phyloP scores from a whole-genome alignment of 2,329 filamentous ascomycete species.

The Scopulariopsis brevicaulis region DNA sequence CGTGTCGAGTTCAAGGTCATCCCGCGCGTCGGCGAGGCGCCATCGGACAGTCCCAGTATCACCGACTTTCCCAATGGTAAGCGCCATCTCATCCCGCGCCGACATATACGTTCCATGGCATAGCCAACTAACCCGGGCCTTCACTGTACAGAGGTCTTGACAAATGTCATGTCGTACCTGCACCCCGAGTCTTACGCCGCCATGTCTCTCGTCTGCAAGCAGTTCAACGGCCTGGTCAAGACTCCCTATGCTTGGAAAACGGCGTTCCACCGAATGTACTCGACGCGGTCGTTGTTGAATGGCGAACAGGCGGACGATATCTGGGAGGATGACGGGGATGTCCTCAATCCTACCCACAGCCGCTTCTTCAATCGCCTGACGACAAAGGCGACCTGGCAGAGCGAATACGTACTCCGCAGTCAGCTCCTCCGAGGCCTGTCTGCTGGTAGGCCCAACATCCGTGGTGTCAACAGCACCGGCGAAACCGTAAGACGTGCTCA shows the following conservation, averaged over 20 bases:
- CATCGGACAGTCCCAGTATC: conserved; percentile 29
- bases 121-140: conserved; percentile 2
- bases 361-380: conserved; percentile 77
- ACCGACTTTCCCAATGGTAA: conserved; percentile 71
- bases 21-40: conserved; percentile 21
- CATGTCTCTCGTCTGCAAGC: conserved; percentile 76
- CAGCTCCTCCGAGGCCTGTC: conserved; percentile 70
- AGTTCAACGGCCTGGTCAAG: conserved; percentile 78
- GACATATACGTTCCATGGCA: conserved; percentile 6
- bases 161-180: conserved; percentile 81
- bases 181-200: conserved; percentile 73
- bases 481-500: conserved; percentile 52
- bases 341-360: conserved; percentile 52
- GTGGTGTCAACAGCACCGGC: conserved; percentile 28
- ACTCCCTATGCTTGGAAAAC: conserved; percentile 90
- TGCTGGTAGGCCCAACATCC: conserved; percentile 64
- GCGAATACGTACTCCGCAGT: conserved; percentile 85
- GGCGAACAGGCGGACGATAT: conserved; percentile 13
- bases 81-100: conserved; percentile 11
- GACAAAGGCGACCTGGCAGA: conserved; percentile 81
- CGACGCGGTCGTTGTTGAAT: conserved; percentile 15
- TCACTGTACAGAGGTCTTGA: conserved; percentile 65
- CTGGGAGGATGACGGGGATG: conserved; percentile 24
- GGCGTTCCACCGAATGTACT: conserved; percentile 81
- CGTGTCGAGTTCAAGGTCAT: conserved; percentile 43